Base-by-base conservation (phyloP, 768 basidiomycete genomes). In the Mycena chlorophos region DNA sequence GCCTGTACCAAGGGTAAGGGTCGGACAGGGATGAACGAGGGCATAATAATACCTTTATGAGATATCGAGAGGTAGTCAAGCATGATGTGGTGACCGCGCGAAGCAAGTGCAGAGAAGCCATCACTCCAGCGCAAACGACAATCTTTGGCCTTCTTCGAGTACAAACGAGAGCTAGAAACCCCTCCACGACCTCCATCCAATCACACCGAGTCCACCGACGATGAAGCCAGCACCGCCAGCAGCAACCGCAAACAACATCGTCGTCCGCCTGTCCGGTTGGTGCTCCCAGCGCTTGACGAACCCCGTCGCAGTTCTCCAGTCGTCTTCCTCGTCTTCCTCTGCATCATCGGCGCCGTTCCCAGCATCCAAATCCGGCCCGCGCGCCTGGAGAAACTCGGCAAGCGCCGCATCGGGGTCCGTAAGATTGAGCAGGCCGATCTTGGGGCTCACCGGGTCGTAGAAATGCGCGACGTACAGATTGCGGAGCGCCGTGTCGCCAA, bases 61-160 rank as follows among this genome's bases (percentile, higher is more conserved):
- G 92, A 92, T 66, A 98, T 96, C 26, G 93, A 94, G 70, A 94
- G 92, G 72, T 94, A 91, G 74, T 98, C 95, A 55, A 97, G 84
- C 94, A 97, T 97, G 58, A 55, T 30, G 28, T 19, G 5, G 27
- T 23, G 45, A 25, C 26, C 20, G 45, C 23, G 27, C 5, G 45
- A 46, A 46, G 45, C 45, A 23, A 27, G 12, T 12, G 12, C 39
- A n/a, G n/a, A n/a, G n/a, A n/a, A n/a, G n/a, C n/a, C n/a, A n/a
- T n/a, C n/a, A n/a, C n/a, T n/a, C n/a, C n/a, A n/a, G n/a, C n/a
- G n/a, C 8, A 34, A 17, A 34, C 31, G 17, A 8, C 8, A 34
- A 34, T 34, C 8, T 34, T 34, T 34, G 31, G 10, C 10, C 31
- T 47, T 38, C 13, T 3, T 20, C 27, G 39, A 38, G 50, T 48